Conservation (phyloP, 768 basidiomycete species). For the Leccinum imitatum region DNA sequence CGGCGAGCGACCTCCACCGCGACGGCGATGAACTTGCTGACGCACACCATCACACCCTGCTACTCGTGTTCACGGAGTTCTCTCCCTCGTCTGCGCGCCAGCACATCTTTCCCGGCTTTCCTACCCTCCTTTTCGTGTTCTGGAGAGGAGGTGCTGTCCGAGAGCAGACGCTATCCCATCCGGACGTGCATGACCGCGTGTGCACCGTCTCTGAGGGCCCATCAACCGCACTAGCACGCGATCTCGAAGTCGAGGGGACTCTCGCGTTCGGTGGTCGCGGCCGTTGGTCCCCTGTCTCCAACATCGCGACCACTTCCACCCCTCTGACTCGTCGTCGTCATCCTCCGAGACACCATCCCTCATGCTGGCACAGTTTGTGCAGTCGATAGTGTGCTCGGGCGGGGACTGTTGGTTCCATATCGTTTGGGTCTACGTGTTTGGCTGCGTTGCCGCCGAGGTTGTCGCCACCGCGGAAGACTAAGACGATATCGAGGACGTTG, state of each 20-base stretch:
- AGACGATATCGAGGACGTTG: not conserved
- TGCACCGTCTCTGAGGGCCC: not conserved
- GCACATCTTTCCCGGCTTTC: not conserved
- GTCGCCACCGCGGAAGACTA: not conserved
- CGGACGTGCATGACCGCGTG: not conserved
- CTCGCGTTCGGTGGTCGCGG: not conserved
- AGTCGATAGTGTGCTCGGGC: not conserved
- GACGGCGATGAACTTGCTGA: not conserved
- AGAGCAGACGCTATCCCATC: not conserved
- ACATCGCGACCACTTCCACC: not conserved
- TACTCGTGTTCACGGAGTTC: conserved; percentile 1
- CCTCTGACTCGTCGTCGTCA: not conserved
- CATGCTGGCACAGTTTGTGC: not conserved
- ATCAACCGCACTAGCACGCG: not conserved
- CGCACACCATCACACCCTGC: conserved; percentile 5
- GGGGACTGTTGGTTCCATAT: not conserved
- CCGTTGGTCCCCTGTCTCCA: not conserved
- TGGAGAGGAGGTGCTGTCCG: not conserved
- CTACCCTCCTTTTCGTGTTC: not conserved
- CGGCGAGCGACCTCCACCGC: not conserved
- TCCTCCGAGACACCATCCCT: not conserved
- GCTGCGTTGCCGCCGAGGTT: not conserved
- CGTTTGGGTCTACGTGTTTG: not conserved
- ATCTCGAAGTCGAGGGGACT: not conserved
- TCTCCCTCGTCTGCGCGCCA: not conserved